Base-by-base conservation (phyloP, 352 stramenopile genomes). In the Phytophthora brassicae region DNA sequence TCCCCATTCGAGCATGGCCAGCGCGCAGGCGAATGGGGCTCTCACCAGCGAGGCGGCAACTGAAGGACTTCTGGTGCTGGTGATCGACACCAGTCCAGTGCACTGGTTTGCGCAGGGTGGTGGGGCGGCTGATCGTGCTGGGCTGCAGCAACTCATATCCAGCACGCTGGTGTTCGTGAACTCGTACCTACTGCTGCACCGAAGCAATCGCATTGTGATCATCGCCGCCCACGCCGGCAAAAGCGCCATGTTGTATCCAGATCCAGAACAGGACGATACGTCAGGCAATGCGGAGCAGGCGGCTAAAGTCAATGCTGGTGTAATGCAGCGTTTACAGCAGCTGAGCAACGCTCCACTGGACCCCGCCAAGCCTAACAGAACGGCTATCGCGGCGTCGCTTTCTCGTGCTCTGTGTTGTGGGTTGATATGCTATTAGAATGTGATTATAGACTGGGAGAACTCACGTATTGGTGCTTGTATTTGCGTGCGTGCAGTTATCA, bases 101-200 rank as follows among this genome's bases (percentile, higher is more conserved):
- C 64, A 88, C 48, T 94, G 86, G 83, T 90, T 92, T 56, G 22
- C 64, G 8, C 61, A 69, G 13, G 70, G 58, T 16, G 66, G 35
- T 42, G 75, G 60, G 56, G 62, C 57, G 19, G 48, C 20, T 42
- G 73, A 73, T 54, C 64, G 58, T 17, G 47, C 43, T 7, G 60
- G 47, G 41, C 75, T 89, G 31, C 75, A 90, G 75, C 77, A 88
- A 61, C 73, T 91, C 33, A 81, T 95, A 42, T 79, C 81, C 9
- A 90, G 79, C 62, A 75, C 75, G 41, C 78, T 95, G 44, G 81
- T 95, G 69, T 95, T 92, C 52, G 84, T 93, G 57, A 95, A 92
- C 66, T 85, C 86, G 60, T 95, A 93, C 69, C 68, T 95, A 63
- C 66, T 95, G 51, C 80, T 93, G 38, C 82, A 93, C 51, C 82